Conservation (phyloP, 768 basidiomycete genomes). For the Naganishia kalamii region DNA sequence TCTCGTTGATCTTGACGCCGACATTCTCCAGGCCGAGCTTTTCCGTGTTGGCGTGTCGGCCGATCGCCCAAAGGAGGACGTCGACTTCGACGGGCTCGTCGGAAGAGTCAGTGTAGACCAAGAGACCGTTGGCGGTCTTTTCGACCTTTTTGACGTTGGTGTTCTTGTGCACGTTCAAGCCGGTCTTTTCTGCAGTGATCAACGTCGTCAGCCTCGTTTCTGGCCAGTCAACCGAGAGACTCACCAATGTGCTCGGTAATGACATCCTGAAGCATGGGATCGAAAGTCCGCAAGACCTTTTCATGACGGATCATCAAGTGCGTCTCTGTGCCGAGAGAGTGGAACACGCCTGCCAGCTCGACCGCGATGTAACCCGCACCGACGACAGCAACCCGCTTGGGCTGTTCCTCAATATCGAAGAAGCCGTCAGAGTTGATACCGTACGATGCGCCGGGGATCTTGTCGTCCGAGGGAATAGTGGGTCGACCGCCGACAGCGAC, state of each 20-base stretch:
- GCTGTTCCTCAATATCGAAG: conserved; percentile 83
- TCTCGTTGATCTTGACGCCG: conserved; percentile 62
- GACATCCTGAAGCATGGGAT: conserved; percentile 73
- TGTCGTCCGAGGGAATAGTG: conserved; percentile 65
- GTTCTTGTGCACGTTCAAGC: conserved; percentile 76
- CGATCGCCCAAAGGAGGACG: conserved; percentile 86
- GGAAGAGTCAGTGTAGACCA: conserved; percentile 61
- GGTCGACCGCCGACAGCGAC: conserved; percentile 84
- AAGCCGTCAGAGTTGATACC: conserved; percentile 95
- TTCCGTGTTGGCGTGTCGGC: conserved; percentile 72
- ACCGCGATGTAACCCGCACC: conserved; percentile 98
- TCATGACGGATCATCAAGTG: conserved; percentile 87
- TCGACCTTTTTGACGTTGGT: conserved; percentile 70
- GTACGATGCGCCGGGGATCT: conserved; percentile 75
- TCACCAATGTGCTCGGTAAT: conserved; percentile 75
- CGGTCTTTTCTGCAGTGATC: conserved; percentile 61
- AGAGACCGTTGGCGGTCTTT: conserved; percentile 59
- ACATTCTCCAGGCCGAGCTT: conserved; percentile 69
- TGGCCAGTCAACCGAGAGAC: conserved; percentile 8
- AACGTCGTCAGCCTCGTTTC: background rate
- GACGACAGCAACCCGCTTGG: conserved; percentile 84
- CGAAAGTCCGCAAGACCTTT: conserved; percentile 85
- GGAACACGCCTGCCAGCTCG: conserved; percentile 89
- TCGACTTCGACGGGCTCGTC: conserved; percentile 81
- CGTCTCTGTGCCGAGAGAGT: conserved; percentile 83